Evolutionary conservation across 129 eudicot species (phyloP).

Genomic region (Solidago caesia): DNA sequence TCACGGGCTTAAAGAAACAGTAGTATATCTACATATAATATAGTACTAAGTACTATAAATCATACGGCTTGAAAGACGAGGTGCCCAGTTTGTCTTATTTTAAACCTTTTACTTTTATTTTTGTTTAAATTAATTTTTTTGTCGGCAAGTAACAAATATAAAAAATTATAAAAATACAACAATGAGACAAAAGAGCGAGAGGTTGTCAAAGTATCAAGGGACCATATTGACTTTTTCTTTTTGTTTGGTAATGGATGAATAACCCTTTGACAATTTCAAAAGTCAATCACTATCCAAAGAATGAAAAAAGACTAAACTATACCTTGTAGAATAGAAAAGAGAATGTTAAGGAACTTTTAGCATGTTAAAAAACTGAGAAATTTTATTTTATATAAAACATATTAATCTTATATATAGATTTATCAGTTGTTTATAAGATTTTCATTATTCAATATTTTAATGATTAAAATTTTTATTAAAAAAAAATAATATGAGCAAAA

Average conservation of each 20-base stretch:
- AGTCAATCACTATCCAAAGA: slow-evolving; percentile 50
- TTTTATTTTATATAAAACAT: too few relatives aligned
- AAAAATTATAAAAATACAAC: background rate
- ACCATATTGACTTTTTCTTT: slow-evolving; percentile 32
- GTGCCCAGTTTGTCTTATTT: slow-evolving; percentile 26
- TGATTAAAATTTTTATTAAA: too few relatives aligned
- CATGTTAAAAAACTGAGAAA: too few relatives aligned
- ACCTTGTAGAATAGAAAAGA: too few relatives aligned
- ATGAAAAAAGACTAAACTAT: background rate
- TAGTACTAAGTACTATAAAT: background rate
- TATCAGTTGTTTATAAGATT: too few relatives aligned
- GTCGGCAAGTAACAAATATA: slow-evolving; percentile 26
- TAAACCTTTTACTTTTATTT: slow-evolving; percentile 3
- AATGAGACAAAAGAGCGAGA: slow-evolving; percentile 20
- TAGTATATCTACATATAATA: background rate
- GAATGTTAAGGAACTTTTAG: too few relatives aligned
- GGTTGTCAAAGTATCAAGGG: slow-evolving; percentile 26
- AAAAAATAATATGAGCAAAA: too few relatives aligned
- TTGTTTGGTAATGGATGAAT: background rate
- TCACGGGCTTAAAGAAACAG: background rate
- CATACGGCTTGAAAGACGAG: slow-evolving; percentile 25
- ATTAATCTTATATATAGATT: too few relatives aligned
- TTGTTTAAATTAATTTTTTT: background rate
- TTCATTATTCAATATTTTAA: too few relatives aligned
- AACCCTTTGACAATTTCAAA: slow-evolving; percentile 57